Percentiles rank a stretch among this genome's conserved stretches.
These are phyloP conservation scores for Gynandropsis gynandra DNA, from an alignment of 345 rosid genomes.

Conservation along the genomic window DNA sequence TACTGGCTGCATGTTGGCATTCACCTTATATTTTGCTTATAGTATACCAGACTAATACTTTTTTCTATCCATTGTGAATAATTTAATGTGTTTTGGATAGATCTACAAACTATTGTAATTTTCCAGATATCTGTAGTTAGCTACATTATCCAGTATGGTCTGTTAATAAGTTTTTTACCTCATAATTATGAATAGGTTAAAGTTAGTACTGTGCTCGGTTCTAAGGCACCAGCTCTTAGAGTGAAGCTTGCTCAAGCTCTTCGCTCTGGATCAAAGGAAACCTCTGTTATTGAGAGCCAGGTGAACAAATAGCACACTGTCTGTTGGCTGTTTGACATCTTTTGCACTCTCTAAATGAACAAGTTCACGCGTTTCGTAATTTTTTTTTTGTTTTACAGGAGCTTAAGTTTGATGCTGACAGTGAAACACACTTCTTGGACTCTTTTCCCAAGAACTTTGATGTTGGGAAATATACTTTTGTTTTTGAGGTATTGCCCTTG, in stretches of 20 bases:
- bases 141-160: neutral
- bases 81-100: neutral
- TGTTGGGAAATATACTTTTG: conserved; percentile 76
- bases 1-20: conserved; percentile 2
- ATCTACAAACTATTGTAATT: conserved; percentile 2
- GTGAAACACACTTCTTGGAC: conserved; percentile 42
- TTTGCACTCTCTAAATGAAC: conserved; percentile 4
- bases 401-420: conserved; percentile 58
- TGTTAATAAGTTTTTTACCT: neutral
- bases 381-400: conserved; percentile 43
- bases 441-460: conserved; percentile 48
- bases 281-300: conserved; percentile 58
- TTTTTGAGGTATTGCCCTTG: conserved; percentile 62
- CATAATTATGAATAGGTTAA: conserved; percentile 46
- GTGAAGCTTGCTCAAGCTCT: conserved; percentile 61
- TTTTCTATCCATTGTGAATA: neutral
- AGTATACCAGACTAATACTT: conserved; percentile 1
- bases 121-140: neutral
- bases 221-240: conserved; percentile 70
- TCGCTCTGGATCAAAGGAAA: conserved; percentile 41
- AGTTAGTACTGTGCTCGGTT: conserved; percentile 79
- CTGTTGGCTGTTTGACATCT: neutral
- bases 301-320: conserved; percentile 28
- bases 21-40: neutral
- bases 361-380: conserved; percentile 5